phyloP scores from a whole-genome alignment of 139 green algal genomes.

The Chlamydomonas schloesseri region DNA sequence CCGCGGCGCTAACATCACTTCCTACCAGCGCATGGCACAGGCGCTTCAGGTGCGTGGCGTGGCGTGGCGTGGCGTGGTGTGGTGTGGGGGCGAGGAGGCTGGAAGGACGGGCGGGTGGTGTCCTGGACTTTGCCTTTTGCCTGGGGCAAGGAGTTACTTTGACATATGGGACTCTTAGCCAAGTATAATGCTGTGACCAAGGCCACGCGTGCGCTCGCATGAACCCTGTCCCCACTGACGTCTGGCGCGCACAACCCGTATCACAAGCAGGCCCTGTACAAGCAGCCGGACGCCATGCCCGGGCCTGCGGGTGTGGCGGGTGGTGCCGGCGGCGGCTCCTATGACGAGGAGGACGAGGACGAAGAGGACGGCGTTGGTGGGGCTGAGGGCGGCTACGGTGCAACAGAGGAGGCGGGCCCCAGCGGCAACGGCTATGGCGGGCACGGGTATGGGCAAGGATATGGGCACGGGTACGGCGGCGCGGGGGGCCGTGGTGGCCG shows the following conservation, averaged over 20 bases:
- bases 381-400: no score
- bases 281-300: constrained; percentile 3
- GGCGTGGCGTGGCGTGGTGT: no score
- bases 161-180: no score
- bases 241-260: no score
- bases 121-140: no score
- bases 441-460: not conserved
- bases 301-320: not conserved
- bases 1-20: constrained; percentile 52
- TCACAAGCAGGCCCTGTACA: not conserved
- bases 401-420: not conserved
- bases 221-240: no score
- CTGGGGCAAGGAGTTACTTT: no score
- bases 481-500: not conserved
- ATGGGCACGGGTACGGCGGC: not conserved
- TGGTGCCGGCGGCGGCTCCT: not conserved
- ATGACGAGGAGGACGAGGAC: not conserved
- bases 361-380: constrained; percentile 22
- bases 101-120: no score
- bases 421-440: not conserved
- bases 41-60: constrained; percentile 34
- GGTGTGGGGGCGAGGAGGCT: no score
- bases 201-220: no score
- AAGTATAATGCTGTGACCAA: no score
- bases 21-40: constrained; percentile 50